Evolutionary conservation across 331 rosid genomes (phyloP), one percentile per base, ranked within the genome.

Genomic region (Telfairia occidentalis): DNA sequence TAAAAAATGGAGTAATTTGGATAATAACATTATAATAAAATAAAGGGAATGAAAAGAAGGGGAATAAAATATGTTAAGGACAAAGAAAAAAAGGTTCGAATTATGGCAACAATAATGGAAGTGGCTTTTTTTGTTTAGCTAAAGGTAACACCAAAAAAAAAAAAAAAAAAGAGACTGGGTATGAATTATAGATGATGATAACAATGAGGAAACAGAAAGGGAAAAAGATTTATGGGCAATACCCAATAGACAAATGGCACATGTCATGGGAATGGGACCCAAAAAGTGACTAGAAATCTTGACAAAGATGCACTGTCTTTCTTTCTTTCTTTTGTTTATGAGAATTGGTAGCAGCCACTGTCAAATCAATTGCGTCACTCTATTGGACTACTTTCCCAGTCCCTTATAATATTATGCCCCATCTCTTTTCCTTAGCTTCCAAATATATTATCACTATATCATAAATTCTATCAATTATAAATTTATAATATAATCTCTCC

Each of bases 61-160:
- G 40, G 43, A 66, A 42, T 24, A 67, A 23, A 67, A 67, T 67
- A 67, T 11, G 54, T 67, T 23, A 40, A 66, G 24, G 73, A 42
- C 13, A 67, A 40, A 38, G 32, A 11, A 9, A 23, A 40, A 67
- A 67, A 23, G 73, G 40, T 40, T 11, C 1, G 13, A 67, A 67
- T 67, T 24, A 67, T 67, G 54, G 34, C 5, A 42, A 42, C 73
- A 67, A 67, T 67, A 67, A 67, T 67, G 73, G 73, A 49, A 61
- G 54, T 67, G 73, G 12, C 73, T 11, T 40, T 40, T 40, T 66
- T 40, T 66, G 52, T 52, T 66, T 40, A 66, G 52, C 52, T 23
- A 66, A 66, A n/a, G n/a, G n/a, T n/a, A n/a, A n/a, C n/a, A n/a
- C n/a, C 21, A 40, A 21, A 37, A 21, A 35, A 65, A 8, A 46